Percentiles rank a stretch among this genome's conserved stretches.
Evolutionary conservation across 1,284 basidiomycete genomes (phyloP).

Genomic region (Marasmius fiardii): DNA sequence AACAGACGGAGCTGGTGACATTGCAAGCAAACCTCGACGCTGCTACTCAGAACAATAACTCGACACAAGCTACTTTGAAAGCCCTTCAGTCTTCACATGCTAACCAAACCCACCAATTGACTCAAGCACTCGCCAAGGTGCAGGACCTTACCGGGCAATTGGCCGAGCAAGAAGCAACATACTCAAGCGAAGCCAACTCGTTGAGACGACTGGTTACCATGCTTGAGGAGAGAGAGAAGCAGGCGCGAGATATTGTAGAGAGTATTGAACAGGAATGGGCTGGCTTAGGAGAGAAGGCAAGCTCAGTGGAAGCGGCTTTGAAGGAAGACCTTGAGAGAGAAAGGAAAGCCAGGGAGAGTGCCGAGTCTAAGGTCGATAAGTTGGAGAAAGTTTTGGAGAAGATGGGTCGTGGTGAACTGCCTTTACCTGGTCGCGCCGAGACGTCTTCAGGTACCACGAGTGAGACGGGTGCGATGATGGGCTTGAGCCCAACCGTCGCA

Average conservation of each 20-base stretch:
- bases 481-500: constrained; percentile 80
- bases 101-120: constrained; percentile 63
- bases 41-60: constrained; percentile 57
- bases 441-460: constrained; percentile 48
- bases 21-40: constrained; percentile 74
- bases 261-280: constrained; percentile 79
- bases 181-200: constrained; percentile 69
- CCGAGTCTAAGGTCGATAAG: constrained; percentile 58
- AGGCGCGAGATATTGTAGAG: constrained; percentile 75
- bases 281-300: constrained; percentile 63
- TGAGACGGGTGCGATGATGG: constrained; percentile 51
- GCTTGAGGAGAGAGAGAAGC: constrained; percentile 81
- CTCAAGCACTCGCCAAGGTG: constrained; percentile 65
- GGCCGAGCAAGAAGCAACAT: constrained; percentile 78
- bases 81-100: constrained; percentile 68
- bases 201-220: constrained; percentile 71
- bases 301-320: constrained; percentile 60
- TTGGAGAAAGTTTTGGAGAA: constrained; percentile 73
- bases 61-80: constrained; percentile 62
- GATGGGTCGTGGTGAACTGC: constrained; percentile 68
- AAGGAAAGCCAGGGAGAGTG: constrained; percentile 53
- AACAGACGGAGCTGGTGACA: constrained; percentile 70
- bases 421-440: constrained; percentile 47
- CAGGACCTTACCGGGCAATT: constrained; percentile 70
- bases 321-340: constrained; percentile 68